These are phyloP conservation scores for Magnaporthales sp. DNA, from an alignment of 2,329 filamentous ascomycete genomes.

Conservation along the genomic window DNA sequence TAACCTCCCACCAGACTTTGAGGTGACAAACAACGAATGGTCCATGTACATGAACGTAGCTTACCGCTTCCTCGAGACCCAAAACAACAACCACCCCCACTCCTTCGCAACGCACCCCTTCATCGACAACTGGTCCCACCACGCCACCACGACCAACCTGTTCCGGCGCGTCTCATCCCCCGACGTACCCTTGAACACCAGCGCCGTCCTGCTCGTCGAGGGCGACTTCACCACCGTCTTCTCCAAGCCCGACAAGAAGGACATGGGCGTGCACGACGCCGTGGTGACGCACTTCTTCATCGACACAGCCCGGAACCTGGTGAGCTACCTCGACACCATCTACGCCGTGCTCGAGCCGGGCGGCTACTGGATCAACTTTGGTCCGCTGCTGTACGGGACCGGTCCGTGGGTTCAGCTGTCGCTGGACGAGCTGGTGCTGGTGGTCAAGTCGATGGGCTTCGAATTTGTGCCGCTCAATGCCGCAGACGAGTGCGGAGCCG, in stretches of 20 bases:
- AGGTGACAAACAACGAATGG: constrained; percentile 49
- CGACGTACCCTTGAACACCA: constrained; percentile 23
- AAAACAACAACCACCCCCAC: background rate
- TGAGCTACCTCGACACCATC: constrained; percentile 46
- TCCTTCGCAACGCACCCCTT: constrained; percentile 37
- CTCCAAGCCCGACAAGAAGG: constrained; percentile 7
- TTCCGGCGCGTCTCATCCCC: constrained; percentile 37
- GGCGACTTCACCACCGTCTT: constrained; percentile 45
- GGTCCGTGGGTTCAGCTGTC: constrained; percentile 45
- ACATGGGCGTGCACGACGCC: constrained; percentile 29
- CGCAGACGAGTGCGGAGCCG: constrained; percentile 25
- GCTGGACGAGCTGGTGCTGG: constrained; percentile 40
- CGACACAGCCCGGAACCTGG: constrained; percentile 48
- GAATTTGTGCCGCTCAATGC: constrained; percentile 33
- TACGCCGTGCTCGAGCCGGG: constrained; percentile 34
- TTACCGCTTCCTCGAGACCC: constrained; percentile 37
- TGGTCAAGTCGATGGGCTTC: constrained; percentile 42
- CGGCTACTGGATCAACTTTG: constrained; percentile 47
- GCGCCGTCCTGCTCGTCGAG: constrained; percentile 37
- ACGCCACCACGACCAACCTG: constrained; percentile 37
- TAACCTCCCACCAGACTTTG: constrained; percentile 19
- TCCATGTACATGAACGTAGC: constrained; percentile 48
- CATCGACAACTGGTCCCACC: constrained; percentile 48
- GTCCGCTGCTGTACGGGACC: constrained; percentile 45
- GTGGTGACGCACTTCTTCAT: constrained; percentile 52